Base-by-base conservation (phyloP, 2,329 filamentous ascomycete species). In the Alternaria longipes region DNA sequence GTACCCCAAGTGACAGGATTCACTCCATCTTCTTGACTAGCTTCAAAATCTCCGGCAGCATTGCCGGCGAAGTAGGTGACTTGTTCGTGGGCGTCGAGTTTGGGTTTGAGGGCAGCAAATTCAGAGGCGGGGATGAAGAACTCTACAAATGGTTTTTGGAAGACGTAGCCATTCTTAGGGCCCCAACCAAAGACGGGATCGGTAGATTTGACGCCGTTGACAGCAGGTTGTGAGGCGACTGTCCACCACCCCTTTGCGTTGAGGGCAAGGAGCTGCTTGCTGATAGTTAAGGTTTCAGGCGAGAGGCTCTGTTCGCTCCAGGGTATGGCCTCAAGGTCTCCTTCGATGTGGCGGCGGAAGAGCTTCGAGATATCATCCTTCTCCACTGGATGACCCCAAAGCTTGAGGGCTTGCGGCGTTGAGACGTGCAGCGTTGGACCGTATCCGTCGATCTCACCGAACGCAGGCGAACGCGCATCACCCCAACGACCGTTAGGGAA, bases 1-100 rank as follows among this genome's bases (percentile, higher is more conserved):
- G 93, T 92, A 53, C 94, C 94, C 94, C 94, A 98, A 0, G 95
- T 99, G 2, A 99, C 95, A 0, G 94, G 93, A 74, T 98, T 97
- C 30, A 96, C 94, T 71, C 82, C 79, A 63, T 91, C 87, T 0
- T 89, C 80, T 46, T 82, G 79, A 7, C 78, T 92, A 14, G 91
- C 91, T 60, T 89, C 84, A 74, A 95, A 96, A 60, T 92, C 90
- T n/a, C 92, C 92, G 2, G 83, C 81, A 0, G 86, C 85, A 76
- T 97, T 97, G 53, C 89, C 88, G 5, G 94, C 94, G 79, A 97
- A 97, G 85, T 92, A 99, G 67, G 91, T 93, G 38, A 97, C 86
- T 52, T 87, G 85, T 42, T 90, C 88, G 51, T 88, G 84, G 16
- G 87, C 81, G 55, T 87, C 87, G 36, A 98, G 86, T 60, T 87